These are phyloP conservation scores for Tilletiopsis washingtonensis DNA, from an alignment of 1,284 basidiomycete genomes.

Conservation along the genomic window DNA sequence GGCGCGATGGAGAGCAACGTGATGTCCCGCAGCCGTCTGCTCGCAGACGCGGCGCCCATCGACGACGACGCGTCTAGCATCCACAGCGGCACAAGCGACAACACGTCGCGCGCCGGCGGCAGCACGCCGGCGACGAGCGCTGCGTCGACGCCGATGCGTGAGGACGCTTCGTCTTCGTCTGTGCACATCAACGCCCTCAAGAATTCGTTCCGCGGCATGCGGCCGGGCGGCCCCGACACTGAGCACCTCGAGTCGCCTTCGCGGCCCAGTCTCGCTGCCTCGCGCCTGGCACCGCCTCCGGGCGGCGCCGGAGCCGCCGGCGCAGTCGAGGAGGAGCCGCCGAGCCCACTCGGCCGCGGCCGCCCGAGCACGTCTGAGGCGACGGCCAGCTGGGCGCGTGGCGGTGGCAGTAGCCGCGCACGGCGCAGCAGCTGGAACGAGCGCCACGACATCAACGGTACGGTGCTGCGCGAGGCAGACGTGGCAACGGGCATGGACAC, in stretches of 20 bases:
- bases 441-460: constrained; percentile 62
- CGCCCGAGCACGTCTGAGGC: background rate
- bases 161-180: constrained; percentile 11
- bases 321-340: too few species aligned
- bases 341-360: too few species aligned
- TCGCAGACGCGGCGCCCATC: constrained; percentile 4
- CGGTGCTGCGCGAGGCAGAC: constrained; percentile 68
- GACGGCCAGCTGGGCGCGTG: background rate
- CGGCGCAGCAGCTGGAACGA: constrained; percentile 49
- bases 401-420: background rate
- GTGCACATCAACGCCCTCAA: constrained; percentile 28
- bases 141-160: constrained; percentile 9
- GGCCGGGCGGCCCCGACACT: constrained; percentile 17
- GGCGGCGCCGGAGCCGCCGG: too few species aligned
- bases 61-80: constrained; percentile 20
- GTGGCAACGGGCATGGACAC: constrained; percentile 61
- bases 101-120: constrained; percentile 16
- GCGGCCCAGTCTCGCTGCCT: too few species aligned
- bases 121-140: constrained; percentile 31
- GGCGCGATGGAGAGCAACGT: constrained; percentile 21
- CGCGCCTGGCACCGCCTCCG: background rate
- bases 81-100: constrained; percentile 17
- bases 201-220: constrained; percentile 26
- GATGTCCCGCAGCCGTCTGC: background rate
- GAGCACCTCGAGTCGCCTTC: background rate